phyloP scores from a whole-genome alignment of 805 yeast species.

The Cyberlindnera maritima region DNA sequence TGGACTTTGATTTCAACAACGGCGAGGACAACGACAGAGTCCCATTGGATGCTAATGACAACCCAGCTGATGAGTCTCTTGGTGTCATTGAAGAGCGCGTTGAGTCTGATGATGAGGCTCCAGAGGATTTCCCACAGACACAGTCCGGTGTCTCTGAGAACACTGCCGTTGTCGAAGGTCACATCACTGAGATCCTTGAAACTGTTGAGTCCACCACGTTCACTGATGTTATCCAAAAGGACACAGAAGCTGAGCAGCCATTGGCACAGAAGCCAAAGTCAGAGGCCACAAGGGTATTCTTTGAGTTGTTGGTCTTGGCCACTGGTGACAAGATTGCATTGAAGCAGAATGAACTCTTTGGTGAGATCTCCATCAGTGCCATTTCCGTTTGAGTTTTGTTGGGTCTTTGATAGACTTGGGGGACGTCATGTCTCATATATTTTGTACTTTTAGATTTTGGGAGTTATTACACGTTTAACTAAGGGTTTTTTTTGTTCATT shows the following conservation, averaged over 20 bases:
- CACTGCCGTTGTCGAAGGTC: slow-evolving; percentile 44
- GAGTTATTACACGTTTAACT: no score
- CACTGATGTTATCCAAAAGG: slow-evolving; percentile 37
- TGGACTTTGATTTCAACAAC: slow-evolving; percentile 35
- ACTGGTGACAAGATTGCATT: slow-evolving; percentile 68
- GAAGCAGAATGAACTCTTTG: slow-evolving; percentile 58
- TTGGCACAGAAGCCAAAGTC: slow-evolving; percentile 41
- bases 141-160: slow-evolving; percentile 41
- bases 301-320: slow-evolving; percentile 79
- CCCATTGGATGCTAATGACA: slow-evolving; percentile 8
- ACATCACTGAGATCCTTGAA: slow-evolving; percentile 6
- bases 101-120: slow-evolving; percentile 23
- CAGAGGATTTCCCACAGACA: slow-evolving; percentile 14
- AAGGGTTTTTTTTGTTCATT: no score
- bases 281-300: slow-evolving; percentile 72
- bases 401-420: not conserved
- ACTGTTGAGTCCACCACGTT: slow-evolving; percentile 27
- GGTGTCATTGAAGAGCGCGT: slow-evolving; percentile 16
- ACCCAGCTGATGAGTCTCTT: slow-evolving; percentile 5
- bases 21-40: slow-evolving; percentile 23
- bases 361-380: slow-evolving; percentile 40
- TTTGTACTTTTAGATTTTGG: not conserved
- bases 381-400: not conserved
- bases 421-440: not conserved
- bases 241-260: slow-evolving; percentile 22